Evolutionary conservation across 768 basidiomycete genomes (phyloP).

Genomic region (Leccinellum luteum): DNA sequence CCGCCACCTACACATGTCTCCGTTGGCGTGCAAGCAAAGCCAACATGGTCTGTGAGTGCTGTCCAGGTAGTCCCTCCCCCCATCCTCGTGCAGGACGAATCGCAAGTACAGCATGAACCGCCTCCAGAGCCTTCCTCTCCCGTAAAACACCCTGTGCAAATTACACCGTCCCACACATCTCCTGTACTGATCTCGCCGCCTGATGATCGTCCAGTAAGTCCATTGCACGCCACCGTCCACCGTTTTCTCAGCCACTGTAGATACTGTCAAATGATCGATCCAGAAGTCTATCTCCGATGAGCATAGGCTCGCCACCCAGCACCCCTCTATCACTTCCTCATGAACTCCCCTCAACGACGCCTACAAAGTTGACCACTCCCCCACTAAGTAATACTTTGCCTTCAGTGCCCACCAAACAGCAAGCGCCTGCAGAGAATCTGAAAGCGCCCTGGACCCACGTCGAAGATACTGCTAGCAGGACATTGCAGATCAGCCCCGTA

Average conservation of each 20-base stretch:
- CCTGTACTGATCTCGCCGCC: constrained; percentile 15
- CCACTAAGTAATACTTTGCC: constrained; percentile 9
- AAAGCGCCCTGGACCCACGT: constrained; percentile 15
- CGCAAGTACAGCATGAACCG: constrained; percentile 2
- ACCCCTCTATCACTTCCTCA: constrained; percentile 31
- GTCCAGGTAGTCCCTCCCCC: constrained; percentile 35
- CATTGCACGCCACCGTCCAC: not conserved
- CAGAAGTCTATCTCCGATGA: constrained; percentile 61
- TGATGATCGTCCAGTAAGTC: constrained; percentile 24
- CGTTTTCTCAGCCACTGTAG: constrained; percentile 29
- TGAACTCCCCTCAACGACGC: constrained; percentile 3
- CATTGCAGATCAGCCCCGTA: constrained; percentile 28
- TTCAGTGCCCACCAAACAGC: constrained; percentile 14
- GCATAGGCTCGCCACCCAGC: constrained; percentile 49
- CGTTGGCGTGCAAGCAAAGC: constrained; percentile 46
- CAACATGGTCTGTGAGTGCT: constrained; percentile 35
- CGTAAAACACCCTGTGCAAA: constrained; percentile 9
- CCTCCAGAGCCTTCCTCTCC: constrained; percentile 10
- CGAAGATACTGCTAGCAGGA: constrained; percentile 29
- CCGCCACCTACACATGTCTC: constrained; percentile 34
- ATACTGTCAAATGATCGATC: constrained; percentile 32
- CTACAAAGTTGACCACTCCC: constrained; percentile 3
- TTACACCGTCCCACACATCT: constrained; percentile 1
- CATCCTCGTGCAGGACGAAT: constrained; percentile 12
- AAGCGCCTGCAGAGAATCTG: constrained; percentile 17